Base-by-base conservation (phyloP, 129 eudicot genomes). In the Pulicaria dysenterica region DNA sequence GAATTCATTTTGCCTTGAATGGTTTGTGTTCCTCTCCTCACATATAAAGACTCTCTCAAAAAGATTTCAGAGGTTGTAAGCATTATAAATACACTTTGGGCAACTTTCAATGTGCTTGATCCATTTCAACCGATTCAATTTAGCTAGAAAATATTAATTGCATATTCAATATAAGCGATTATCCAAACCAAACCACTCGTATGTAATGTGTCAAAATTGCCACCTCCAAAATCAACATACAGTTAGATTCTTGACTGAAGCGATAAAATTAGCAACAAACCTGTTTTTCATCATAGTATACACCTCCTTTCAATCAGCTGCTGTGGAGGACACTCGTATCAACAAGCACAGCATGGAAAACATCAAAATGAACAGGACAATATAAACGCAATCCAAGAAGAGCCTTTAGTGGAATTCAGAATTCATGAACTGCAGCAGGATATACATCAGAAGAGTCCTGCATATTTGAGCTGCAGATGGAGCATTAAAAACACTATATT, bases 291-390 rank as follows among this genome's bases (percentile, higher is more conserved):
- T 85, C 85, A 82, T 70, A 48, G 79, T 67, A 71, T 78, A 77
- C 86, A 77, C 86, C 87, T 44, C 90, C 83, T 83, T 91, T 95
- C 59, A 95, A 77, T 40, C 90, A 84, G 83, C 84, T 77, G 72
- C 79, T 86, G 69, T 90, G 99, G 31, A 24, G 31, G 49, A 95
- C 79, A 75, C 79, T 90, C 13, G 81, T 59, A 77, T 94, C 99
- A 66, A 94, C 93, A 75, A 90, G 86, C 70, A 94, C 99, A 16
- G 99, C 79, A 83, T 94, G 99, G 49, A 88, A 94, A 77, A 89
- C 84, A 90, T 94, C 99, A 88, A 94, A 94, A 75, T 90, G 91
- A 75, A 94, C 89, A 48, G 99, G 99, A 69, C 97, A 90, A 81
- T 94, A 94, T 56, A 97, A 85, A 85, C 90, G 99, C 74, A 94